A percentile compares a stretch with the other conserved stretches of the same genome.
Conservation (phyloP, 306 rosid genomes). For the Hippophae rhamnoides region DNA sequence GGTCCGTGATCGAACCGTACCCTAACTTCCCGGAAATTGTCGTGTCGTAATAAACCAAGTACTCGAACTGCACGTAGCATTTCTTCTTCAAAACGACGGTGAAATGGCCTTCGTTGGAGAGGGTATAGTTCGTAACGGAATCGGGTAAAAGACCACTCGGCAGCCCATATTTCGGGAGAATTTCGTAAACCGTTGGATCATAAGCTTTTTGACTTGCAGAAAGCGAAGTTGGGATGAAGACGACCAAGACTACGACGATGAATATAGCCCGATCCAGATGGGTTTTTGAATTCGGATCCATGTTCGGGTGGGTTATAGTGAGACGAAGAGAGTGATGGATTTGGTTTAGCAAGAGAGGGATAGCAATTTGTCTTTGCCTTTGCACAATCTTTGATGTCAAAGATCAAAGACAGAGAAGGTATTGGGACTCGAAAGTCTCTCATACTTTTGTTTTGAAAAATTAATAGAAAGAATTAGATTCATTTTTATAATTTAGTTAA, state of each 20-base stretch:
- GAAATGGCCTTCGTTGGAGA: constrained; percentile 57
- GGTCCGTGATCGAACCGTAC: constrained; percentile 61
- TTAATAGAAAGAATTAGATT: too few species aligned
- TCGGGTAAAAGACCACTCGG: constrained; percentile 73
- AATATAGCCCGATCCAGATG: constrained; percentile 10
- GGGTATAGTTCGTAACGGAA: constrained; percentile 43
- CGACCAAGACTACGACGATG: constrained; percentile 12
- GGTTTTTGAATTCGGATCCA: constrained; percentile 26
- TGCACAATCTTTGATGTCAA: too few species aligned
- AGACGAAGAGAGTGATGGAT: background rate
- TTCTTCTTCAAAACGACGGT: constrained; percentile 42
- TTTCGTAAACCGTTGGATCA: constrained; percentile 42
- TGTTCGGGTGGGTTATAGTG: constrained; percentile 4
- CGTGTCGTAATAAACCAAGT: constrained; percentile 58
- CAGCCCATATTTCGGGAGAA: constrained; percentile 67
- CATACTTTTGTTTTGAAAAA: too few species aligned
- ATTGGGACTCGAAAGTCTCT: too few species aligned
- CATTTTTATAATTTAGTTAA: too few species aligned
- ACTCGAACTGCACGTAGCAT: constrained; percentile 70
- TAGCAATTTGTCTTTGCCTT: too few species aligned
- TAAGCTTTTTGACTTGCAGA: background rate
- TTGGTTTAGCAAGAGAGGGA: too few species aligned
- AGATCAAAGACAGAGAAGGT: too few species aligned
- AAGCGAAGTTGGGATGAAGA: constrained; percentile 11
- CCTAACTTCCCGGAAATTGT: constrained; percentile 56